Evolutionary conservation across 257 asterid genomes (phyloP).

Genomic region (Solanum clarkiae): DNA sequence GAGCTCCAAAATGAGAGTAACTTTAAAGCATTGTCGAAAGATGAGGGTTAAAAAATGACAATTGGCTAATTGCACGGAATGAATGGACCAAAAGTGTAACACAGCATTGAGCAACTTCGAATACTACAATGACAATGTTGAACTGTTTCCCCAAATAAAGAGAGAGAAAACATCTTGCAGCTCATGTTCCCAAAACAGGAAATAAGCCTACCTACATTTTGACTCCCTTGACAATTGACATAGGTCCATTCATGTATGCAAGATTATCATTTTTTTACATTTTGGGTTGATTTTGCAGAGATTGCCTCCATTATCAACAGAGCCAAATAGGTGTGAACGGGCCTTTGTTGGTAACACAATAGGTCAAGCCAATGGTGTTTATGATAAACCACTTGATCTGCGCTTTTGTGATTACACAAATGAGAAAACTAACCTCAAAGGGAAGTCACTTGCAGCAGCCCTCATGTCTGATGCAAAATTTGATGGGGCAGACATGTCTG

Average conservation of each 20-base stretch:
- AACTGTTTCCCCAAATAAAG: not conserved
- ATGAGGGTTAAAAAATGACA: not conserved
- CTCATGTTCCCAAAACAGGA: not conserved
- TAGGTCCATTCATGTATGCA: not conserved
- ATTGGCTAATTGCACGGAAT: not conserved
- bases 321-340: conserved; percentile 78
- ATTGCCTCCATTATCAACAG: conserved; percentile 86
- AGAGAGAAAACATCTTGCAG: not conserved
- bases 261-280: not conserved
- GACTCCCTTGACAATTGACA: not conserved
- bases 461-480: conserved; percentile 94
- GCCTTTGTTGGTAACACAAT: conserved; percentile 90
- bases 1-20: not conserved
- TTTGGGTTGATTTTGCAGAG: conserved; percentile 43
- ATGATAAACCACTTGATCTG: conserved; percentile 92
- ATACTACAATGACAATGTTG: not conserved
- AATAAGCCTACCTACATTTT: not conserved
- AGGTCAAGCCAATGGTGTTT: conserved; percentile 97
- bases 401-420: conserved; percentile 89
- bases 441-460: conserved; percentile 84
- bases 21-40: not conserved
- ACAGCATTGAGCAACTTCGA: not conserved
- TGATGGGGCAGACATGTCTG: conserved; percentile 95
- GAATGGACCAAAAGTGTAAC: not conserved
- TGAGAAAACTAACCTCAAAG: conserved; percentile 86